Percentiles rank a stretch among this genome's conserved stretches.
phyloP scores from a whole-genome alignment of 2,329 filamentous ascomycete genomes.

The Emmonsiellopsis sp. region DNA sequence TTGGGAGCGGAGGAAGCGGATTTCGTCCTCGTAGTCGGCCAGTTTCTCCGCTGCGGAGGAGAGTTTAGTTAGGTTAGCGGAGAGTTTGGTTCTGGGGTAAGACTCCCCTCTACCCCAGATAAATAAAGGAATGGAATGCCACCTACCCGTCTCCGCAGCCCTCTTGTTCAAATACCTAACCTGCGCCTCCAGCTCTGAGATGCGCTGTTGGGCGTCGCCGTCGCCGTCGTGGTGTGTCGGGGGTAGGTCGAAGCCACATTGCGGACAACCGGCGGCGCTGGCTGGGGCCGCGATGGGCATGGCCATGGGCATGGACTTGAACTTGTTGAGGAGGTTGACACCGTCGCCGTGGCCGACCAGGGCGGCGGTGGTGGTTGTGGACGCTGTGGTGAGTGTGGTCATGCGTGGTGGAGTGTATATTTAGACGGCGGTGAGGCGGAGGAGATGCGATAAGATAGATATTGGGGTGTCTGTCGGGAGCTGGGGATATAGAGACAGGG shows the following conservation, averaged over 20 bases:
- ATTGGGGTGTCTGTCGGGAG: too few relatives aligned
- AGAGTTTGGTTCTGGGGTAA: not conserved
- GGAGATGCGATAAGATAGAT: not conserved
- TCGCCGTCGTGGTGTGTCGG: conserved; percentile 13
- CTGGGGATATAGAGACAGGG: too few relatives aligned
- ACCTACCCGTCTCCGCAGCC: conserved; percentile 45
- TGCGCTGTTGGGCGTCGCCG: conserved; percentile 29
- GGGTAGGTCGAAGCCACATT: conserved; percentile 29
- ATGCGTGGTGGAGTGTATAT: not conserved
- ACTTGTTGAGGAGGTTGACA: not conserved
- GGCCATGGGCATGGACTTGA: not conserved
- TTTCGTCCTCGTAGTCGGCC: conserved; percentile 56
- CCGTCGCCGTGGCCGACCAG: not conserved
- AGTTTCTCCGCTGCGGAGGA: conserved; percentile 43
- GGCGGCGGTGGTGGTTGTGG: not conserved
- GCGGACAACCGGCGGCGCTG: conserved; percentile 21
- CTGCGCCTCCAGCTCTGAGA: conserved; percentile 48
- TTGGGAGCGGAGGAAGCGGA: conserved; percentile 40
- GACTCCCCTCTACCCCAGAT: too few relatives aligned
- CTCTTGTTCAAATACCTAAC: conserved; percentile 44
- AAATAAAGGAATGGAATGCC: not conserved
- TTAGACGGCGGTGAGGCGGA: not conserved
- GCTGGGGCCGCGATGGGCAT: conserved; percentile 8
- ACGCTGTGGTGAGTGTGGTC: not conserved
- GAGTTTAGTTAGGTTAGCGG: not conserved